Base-by-base conservation (phyloP, 2,329 filamentous ascomycete genomes). In the Penicillium sp. region DNA sequence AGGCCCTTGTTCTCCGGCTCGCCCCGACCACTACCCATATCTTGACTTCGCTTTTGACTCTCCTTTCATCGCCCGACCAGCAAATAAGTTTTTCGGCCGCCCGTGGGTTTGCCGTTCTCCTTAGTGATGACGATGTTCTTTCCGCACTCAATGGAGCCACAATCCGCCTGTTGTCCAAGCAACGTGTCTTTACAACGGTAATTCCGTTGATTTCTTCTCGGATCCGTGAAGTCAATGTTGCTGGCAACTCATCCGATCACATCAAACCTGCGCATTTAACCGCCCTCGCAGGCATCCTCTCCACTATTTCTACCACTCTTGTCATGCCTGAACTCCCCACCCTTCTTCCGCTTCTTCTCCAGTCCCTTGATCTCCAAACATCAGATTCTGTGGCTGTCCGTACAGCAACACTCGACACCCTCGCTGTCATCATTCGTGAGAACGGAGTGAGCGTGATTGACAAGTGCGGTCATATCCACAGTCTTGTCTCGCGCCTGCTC, bases 231-330 rank as follows among this genome's bases (percentile, higher is more conserved):
- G 52, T 65, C 32, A 66, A 65, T 45, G 47, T 55, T 30, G 36
- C 52, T 11, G 32, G 41, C 10, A 42, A 55, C 29, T 32, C 40
- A 6, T 41, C 42, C n/a, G 35, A 46, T 32, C 51, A 61, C 52
- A 39, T 67, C 13, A 83, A 82, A 58, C 69, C 72, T 31, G 77
- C 79, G 44, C 79, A 80, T 50, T 71, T 84, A 15, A 71, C 80
- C 22, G 79, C 80, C 3, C 67, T 84, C 2, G 75, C 77, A 3
- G 78, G 78, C 1, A 71, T 82, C 10, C 66, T 84, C 27, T 68
- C 71, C 33, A 75, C 74, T 54, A 71, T 81, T 29, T 73, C 79
- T 0, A 76, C 79, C 22, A 63, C 71, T 3, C 69, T 84, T 29
- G 70, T 82, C 9, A 70, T 79, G 51, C 71, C 76, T 10, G 74